Evolutionary conservation across 1,139 yeast species (phyloP), one percentile per base, ranked within the genome.

Genomic region (Candida albicans): DNA sequence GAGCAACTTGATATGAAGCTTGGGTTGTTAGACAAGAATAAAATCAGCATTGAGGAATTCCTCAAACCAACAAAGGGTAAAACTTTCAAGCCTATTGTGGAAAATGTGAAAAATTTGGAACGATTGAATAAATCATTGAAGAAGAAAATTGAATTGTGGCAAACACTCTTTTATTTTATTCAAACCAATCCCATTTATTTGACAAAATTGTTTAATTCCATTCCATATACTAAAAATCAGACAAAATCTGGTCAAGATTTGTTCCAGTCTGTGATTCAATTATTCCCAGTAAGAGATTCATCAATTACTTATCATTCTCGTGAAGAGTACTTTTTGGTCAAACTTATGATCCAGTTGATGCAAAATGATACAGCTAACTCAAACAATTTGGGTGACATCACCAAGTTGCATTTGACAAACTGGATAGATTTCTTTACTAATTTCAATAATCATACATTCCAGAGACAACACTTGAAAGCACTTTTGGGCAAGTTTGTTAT

Each of bases 161-260:
- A 87, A 55, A 84, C 87, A 8, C 61, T 93, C 44, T 84, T 93
- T 54, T 93, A 85, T 55, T 68, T 91, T 36, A 64, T 95, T 33
- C 99, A 95, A 59, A 87, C 96, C 0, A 89, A 87, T 56, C 90
- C 96, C 0, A 64, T 64, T 1, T 93, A 93, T 58, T 75, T 93
- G 57, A 75, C 83, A 1, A 68, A 83, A 27, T 62, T 89, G 33
- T 76, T 66, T 40, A 55, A 57, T 28, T 52, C 57, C 2, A 48
- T 62, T 35, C 55, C 57, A 2, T 51, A 61, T 7, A 52, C 49
- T 1, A 44, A 56, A 9, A 61, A 57, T 25, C 59, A 56, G 2
- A 46, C 63, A 2, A 52, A 49, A 25, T 53, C 55, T 28, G 49
- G 52, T 41, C 57, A 68, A 42, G 68, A 68, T 22, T 59, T 80